A percentile compares a stretch with the other conserved stretches of the same genome.
Evolutionary conservation across 208 protist genomes (phyloP).

Genomic region (Entamoeba invadens): DNA sequence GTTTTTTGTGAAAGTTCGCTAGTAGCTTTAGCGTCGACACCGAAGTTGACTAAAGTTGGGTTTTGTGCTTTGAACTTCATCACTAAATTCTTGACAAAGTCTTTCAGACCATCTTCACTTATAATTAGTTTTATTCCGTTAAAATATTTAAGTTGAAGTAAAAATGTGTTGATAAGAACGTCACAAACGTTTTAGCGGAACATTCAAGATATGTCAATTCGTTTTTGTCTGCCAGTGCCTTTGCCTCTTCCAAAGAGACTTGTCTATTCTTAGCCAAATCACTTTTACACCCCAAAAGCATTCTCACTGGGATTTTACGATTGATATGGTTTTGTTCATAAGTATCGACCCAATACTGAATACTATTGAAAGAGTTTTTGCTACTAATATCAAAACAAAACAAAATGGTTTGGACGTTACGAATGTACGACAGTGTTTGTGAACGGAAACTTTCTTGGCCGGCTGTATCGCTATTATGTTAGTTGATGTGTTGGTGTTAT

Average conservation of each 20-base stretch:
- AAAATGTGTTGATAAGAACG: no score
- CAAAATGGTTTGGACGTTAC: constrained; percentile 23
- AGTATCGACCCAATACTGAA: background rate
- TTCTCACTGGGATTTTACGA: background rate
- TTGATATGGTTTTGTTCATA: background rate
- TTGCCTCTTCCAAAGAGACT: background rate
- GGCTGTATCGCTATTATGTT: background rate
- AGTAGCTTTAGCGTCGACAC: no score
- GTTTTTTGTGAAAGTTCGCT: no score
- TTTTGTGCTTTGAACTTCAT: background rate
- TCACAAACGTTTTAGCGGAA: background rate
- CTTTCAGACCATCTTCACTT: background rate
- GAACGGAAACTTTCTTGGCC: constrained; percentile 29
- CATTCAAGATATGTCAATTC: background rate
- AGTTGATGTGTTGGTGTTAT: no score
- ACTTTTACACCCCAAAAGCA: background rate
- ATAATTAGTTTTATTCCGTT: no score
- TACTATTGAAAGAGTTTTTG: constrained; percentile 14
- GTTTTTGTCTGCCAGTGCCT: background rate
- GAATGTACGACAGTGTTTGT: constrained; percentile 22
- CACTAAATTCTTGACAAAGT: background rate
- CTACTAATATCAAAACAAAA: constrained; percentile 37
- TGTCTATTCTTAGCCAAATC: background rate
- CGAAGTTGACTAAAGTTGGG: background rate
- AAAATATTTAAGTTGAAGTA: no score